Base-by-base conservation (phyloP, 305 asterid genomes). In the Fraxinus dipetala region DNA sequence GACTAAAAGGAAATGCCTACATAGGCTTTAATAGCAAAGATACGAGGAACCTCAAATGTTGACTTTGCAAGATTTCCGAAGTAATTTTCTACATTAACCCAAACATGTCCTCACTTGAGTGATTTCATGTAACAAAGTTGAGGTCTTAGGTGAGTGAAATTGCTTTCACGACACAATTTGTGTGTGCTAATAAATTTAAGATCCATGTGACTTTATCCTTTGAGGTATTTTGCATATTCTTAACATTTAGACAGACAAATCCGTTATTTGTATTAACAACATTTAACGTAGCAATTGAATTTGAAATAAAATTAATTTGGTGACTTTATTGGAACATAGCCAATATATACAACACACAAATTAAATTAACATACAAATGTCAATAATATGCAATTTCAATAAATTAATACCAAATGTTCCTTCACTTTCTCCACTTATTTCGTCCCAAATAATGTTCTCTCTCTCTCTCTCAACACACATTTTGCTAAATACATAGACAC, bases 381-480 rank as follows among this genome's bases (percentile, higher is more conserved):
- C 28, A 26, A 26, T 78, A 4, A 22, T 77, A 54, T 69, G 9
- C 48, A 6, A 31, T 61, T 76, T 82, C 16, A 35, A 69, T 67
- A 69, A 79, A 69, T 79, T 83, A 84, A 82, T 79, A 72, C 24
- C 83, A 82, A 43, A 81, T 76, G 80, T 77, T 76, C 86, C 85
- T 84, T 83, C 82, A 86, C 89, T 89, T 84, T 84, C 86, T 88
- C 91, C 93, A 89, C 85, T 81, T 84, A 36, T 85, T 77, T 86
- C 87, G 87, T 89, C 74, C 65, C 54, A 82, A 80, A 82, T 82
- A 85, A 85, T 81, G 81, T 24, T 28, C 69, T 59, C 38, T 40
- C 59, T 38, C 79, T 14, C 78, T 79, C 79, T 40, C 82, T 77
- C 36, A 20, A 26, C 77, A 83, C 76, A 18, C 69, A 63, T 43